A percentile compares a stretch with the other conserved stretches of the same genome.
These are phyloP conservation scores for Umbilicus rupestris DNA, from an alignment of 164 flowering plant species.

Conservation along the genomic window DNA sequence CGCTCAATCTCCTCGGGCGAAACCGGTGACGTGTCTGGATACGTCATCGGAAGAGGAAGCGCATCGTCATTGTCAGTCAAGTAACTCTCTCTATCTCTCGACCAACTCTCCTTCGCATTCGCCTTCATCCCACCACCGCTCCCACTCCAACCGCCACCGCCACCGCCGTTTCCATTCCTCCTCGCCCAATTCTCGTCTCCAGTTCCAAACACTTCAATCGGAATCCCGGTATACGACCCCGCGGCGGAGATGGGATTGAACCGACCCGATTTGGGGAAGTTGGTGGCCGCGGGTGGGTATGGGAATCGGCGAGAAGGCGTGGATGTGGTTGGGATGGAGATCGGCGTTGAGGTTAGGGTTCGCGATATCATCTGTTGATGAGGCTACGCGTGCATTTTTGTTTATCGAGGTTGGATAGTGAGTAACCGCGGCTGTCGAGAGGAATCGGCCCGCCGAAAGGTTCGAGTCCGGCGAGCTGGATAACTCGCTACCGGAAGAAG, in stretches of 20 bases:
- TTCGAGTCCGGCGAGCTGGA: slow-evolving; percentile 3
- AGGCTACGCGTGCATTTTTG: background rate
- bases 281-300: background rate
- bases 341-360: background rate
- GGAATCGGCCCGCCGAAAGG: background rate
- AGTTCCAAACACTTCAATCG: slow-evolving; percentile 11
- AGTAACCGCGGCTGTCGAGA: background rate
- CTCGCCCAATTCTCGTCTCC: slow-evolving; percentile 9
- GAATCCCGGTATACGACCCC: background rate
- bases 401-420: background rate
- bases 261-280: background rate
- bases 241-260: background rate
- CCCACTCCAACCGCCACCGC: slow-evolving; percentile 10
- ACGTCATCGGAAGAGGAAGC: slow-evolving; percentile 90
- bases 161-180: background rate
- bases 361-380: background rate
- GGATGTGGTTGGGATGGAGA: too few species aligned
- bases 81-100: slow-evolving; percentile 80
- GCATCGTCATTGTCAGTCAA: slow-evolving; percentile 57
- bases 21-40: slow-evolving; percentile 71
- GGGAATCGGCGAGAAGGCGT: background rate
- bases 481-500: background rate
- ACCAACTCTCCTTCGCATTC: slow-evolving; percentile 71
- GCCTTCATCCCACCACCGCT: slow-evolving; percentile 21
- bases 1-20: slow-evolving; percentile 66